phyloP scores from a whole-genome alignment of 208 protist species.

The Leishmania turanica region DNA sequence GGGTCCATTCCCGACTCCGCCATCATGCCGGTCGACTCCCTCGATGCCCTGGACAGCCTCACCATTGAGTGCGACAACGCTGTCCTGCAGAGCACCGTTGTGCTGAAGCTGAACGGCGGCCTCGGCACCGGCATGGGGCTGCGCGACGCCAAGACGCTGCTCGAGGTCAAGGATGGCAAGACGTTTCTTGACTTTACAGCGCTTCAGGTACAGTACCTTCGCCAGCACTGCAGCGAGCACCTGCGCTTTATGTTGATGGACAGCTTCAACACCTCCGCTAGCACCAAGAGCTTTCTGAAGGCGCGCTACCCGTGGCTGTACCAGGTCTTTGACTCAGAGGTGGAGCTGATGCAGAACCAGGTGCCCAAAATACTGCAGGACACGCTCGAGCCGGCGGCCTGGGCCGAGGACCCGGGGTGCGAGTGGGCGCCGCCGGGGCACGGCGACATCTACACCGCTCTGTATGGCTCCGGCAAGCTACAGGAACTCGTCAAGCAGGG shows the following conservation, averaged over 20 bases:
- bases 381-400: conserved; percentile 62
- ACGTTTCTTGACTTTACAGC: conserved; percentile 99
- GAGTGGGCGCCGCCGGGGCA: conserved; percentile 99
- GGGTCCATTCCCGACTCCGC: conserved; percentile 57
- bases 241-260: conserved; percentile 99
- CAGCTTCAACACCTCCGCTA: conserved; percentile 97
- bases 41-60: conserved; percentile 49
- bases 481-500: conserved; percentile 83
- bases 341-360: conserved; percentile 86
- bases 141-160: conserved; percentile 87
- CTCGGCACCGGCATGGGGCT: conserved; percentile 94
- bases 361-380: conserved; percentile 82
- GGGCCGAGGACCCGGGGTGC: conserved; percentile 43
- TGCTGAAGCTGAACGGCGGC: conserved; percentile 98
- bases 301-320: conserved; percentile 52
- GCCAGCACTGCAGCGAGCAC: conserved; percentile 76
- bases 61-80: conserved; percentile 20
- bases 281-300: conserved; percentile 83
- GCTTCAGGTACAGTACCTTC: conserved; percentile 93
- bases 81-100: conserved; percentile 86
- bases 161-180: conserved; percentile 90
- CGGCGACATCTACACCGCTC: conserved; percentile 97
- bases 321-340: conserved; percentile 57
- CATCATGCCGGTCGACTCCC: conserved; percentile 46
- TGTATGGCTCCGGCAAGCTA: conserved; percentile 93